A percentile compares a stretch with the other conserved stretches of the same genome.
phyloP scores from a whole-genome alignment of 1,284 basidiomycete genomes.

The Cystobasidiaceae sp. region DNA sequence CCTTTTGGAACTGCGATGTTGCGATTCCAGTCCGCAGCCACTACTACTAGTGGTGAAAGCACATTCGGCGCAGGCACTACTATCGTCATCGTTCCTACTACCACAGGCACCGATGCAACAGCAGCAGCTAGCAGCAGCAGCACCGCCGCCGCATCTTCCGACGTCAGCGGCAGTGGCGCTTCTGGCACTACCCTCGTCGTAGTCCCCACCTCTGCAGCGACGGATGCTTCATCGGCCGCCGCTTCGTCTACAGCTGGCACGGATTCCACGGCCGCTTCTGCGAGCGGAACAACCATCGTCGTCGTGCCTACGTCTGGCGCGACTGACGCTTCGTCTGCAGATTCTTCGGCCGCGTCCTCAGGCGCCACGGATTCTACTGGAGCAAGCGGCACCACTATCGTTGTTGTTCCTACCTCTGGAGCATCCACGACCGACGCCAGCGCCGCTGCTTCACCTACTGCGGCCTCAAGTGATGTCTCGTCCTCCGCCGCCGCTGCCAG shows the following conservation, averaged over 20 bases:
- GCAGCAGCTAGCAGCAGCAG: too few relatives aligned
- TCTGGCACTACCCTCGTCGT: neutral
- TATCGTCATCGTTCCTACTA: neutral
- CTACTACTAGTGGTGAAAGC: too few relatives aligned
- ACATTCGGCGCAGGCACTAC: neutral
- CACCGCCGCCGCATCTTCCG: neutral
- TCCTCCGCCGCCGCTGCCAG: neutral
- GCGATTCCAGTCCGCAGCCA: too few relatives aligned
- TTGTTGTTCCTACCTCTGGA: conserved; percentile 1
- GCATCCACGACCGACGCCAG: neutral
- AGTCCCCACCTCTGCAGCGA: neutral
- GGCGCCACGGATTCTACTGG: neutral
- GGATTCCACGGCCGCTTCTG: neutral
- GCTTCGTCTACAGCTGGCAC: neutral
- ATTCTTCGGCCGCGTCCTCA: too few relatives aligned
- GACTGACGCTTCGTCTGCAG: too few relatives aligned
- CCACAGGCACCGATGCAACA: neutral
- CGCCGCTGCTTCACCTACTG: neutral
- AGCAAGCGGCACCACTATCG: neutral
- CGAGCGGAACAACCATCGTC: neutral
- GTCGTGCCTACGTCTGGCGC: too few relatives aligned
- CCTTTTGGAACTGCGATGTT: too few relatives aligned
- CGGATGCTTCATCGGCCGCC: neutral
- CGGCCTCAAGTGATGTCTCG: neutral
- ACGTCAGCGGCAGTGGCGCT: neutral